Evolutionary conservation across 306 rosid genomes (phyloP).

Genomic region (Fagus crenata): DNA sequence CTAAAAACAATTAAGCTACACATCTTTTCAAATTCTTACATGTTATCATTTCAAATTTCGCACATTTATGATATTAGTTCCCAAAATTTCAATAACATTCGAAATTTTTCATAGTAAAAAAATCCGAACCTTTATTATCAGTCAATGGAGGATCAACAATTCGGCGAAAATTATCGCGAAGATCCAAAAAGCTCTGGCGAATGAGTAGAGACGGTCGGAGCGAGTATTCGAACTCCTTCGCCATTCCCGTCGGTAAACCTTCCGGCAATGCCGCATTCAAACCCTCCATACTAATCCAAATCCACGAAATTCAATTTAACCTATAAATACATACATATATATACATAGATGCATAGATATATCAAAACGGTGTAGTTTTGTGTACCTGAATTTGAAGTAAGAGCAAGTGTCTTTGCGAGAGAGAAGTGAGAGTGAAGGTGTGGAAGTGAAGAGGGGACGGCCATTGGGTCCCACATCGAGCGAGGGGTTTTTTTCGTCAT

Average conservation of each 20-base stretch:
- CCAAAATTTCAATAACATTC: background rate
- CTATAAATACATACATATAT: background rate
- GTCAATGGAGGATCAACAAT: constrained; percentile 73
- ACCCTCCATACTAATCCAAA: constrained; percentile 46
- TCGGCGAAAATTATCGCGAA: constrained; percentile 78
- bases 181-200: constrained; percentile 78
- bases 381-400: constrained; percentile 71
- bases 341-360: background rate
- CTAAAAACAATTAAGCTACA: no score
- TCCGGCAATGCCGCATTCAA: constrained; percentile 69
- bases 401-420: constrained; percentile 47
- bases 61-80: background rate
- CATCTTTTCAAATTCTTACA: no score
- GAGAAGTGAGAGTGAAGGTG: constrained; percentile 58
- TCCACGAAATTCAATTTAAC: background rate
- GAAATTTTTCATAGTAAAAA: background rate
- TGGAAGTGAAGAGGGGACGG: constrained; percentile 66
- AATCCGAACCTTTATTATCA: constrained; percentile 46
- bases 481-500: constrained; percentile 64
- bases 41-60: no score
- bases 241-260: constrained; percentile 83
- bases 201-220: constrained; percentile 67
- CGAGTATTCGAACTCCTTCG: constrained; percentile 82
- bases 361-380: background rate
- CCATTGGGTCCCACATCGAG: constrained; percentile 72